Percentiles rank a stretch among this genome's conserved stretches.
Evolutionary conservation across 495 filamentous ascomycete genomes (phyloP).

Genomic region (Aspergillus nanangensis): DNA sequence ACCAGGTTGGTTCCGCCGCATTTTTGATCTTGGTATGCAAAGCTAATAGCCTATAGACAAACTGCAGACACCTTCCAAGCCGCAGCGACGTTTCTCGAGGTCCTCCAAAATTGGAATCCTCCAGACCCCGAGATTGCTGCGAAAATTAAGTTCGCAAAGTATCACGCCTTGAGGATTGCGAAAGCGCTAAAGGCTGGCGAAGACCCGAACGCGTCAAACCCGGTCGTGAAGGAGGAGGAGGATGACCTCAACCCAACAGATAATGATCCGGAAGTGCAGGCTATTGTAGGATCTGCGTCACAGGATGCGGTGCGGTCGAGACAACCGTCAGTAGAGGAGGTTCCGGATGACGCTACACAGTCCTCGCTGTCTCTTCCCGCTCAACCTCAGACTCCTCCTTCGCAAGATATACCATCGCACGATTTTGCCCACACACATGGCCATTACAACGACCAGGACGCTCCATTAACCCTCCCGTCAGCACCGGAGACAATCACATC

Average conservation of each 20-base stretch:
- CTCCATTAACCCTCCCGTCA: slow-evolving; percentile 35
- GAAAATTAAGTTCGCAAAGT: slow-evolving; percentile 95
- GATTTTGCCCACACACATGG: slow-evolving; percentile 16
- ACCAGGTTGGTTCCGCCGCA: slow-evolving; percentile 56
- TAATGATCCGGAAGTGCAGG: slow-evolving; percentile 42
- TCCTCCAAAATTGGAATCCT: slow-evolving; percentile 76
- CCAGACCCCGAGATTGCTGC: slow-evolving; percentile 71
- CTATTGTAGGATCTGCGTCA: slow-evolving; percentile 30
- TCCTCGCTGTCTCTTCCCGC: slow-evolving; percentile 45
- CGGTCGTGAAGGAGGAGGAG: slow-evolving; percentile 47
- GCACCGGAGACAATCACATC: slow-evolving; percentile 31
- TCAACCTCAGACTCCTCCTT: slow-evolving; percentile 27
- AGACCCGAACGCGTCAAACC: slow-evolving; percentile 90
- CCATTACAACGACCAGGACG: slow-evolving; percentile 12
- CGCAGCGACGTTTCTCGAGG: slow-evolving; percentile 84
- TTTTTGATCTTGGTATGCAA: not conserved
- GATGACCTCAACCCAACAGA: slow-evolving; percentile 4
- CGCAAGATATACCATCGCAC: no score
- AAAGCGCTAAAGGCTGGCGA: slow-evolving; percentile 88
- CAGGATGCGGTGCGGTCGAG: slow-evolving; percentile 34
- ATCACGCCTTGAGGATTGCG: slow-evolving; percentile 84
- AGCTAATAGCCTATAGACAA: slow-evolving; percentile 53
- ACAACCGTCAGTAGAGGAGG: slow-evolving; percentile 56
- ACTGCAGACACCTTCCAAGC: slow-evolving; percentile 92
- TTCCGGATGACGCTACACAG: slow-evolving; percentile 46